Evolutionary conservation across 306 rosid genomes (phyloP), one percentile per base, ranked within the genome.

Genomic region (Prunus mongolica): DNA sequence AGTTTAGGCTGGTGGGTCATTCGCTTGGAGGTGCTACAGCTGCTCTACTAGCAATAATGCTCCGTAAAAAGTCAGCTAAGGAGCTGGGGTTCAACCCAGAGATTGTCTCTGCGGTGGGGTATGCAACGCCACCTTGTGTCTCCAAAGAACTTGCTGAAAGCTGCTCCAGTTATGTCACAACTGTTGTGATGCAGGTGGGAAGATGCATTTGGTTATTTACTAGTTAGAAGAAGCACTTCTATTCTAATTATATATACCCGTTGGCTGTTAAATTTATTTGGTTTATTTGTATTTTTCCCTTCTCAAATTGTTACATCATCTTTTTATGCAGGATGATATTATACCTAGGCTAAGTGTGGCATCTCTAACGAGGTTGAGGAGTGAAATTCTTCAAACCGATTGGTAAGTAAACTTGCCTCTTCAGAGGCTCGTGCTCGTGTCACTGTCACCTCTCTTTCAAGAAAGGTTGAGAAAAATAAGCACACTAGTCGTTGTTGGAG

Each of bases 11-110:
- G 12, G 98, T 92, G 76, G 98, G 99, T 76, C 99, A 95, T 95
- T 95, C 99, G 55, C 93, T 92, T 69, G 98, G 99, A 80, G 98
- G 97, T 75, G 91, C 99, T 64, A 95, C 82, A 79, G 98, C 99
- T 81, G 87, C 97, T 77, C 65, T 95, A 57, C 80, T 96, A 72
- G 99, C 98, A 66, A 90, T 91, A 83, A 92, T 90, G 97, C 88
- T 95, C 45, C 91, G 57, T 19, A 87, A 87, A 76, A 92, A 83
- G 86, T 90, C 98, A 67, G 56, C 64, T n/a, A 83, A 87, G 88
- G 97, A 95, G 76, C 91, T 95, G 25, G 96, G 99, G 49, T 95
- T 95, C 81, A 88, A 86, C 79, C 97, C 97, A 38, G 89, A 92
- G 70, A 87, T 92, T 84, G 92, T 95, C 76, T 85, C 98, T 80